Evolutionary conservation across 2,329 filamentous ascomycete genomes (phyloP), one percentile per base, ranked within the genome.

Genomic region (Talaromyces verruculosus): DNA sequence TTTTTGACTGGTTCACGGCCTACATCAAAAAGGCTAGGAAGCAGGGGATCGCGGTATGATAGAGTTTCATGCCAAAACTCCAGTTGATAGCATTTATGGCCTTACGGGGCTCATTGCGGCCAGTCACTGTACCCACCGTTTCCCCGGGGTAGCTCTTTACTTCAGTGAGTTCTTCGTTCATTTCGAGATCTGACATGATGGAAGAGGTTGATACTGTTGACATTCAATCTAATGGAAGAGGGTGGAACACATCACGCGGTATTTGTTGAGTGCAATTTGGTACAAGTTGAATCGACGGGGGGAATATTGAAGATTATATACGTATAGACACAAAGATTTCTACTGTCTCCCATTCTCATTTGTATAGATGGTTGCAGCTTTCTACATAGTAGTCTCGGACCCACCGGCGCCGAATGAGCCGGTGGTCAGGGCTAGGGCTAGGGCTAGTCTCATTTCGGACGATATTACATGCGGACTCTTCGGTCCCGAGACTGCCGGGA

Each of bases 1-100:
- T n/a, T 51, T 53, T 33, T 5, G n/a, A 28, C 22, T 65, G n/a
- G 22, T 45, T 57, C 35, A 37, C 37, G 5, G 67, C 68, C 13
- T 65, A 70, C 68, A 68, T 66, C 58, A 67, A 63, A 63, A 70
- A 70, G 10, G 59, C 47, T 28, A 70, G 55, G 64, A 68, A 63
- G 58, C 68, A 68, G 35, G 65, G 64, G 13, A 69, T 68, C 19
- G 61, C 61, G 35, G 67, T 69, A 59, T 70, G 68, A 67, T 68
- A 70, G 22, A 70, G 53, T 53, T 69, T 70, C 62, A 62, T 30
- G 7, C 63, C 17, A 37, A 65, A 15, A 65, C 51, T 63, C 68
- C 68, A 69, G 64, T 58, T 68, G 17, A 39, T 65, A 17, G 68
- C 66, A 58, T 68, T 67, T 17, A 66, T 65, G 28, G 59, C 33